Evolutionary conservation across 2,329 filamentous ascomycete species (phyloP), one percentile per base, ranked within the genome.

Genomic region (Penicillium brevicompactum): DNA sequence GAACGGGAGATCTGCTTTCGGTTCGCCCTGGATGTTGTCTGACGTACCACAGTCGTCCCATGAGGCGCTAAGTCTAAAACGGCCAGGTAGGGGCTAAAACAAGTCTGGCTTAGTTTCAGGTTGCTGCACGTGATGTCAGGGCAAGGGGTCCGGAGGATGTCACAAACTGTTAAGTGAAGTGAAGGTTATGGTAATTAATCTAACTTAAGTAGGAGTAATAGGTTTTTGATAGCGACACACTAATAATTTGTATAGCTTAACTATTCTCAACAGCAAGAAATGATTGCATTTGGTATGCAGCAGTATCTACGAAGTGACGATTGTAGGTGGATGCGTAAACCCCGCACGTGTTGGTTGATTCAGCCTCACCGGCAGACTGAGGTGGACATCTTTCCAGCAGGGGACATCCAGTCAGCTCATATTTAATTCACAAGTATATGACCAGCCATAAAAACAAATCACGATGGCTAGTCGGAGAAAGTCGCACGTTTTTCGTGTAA

Each of bases 401-500:
- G n/a, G n/a, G n/a, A n/a, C n/a, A n/a, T n/a, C n/a, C n/a, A n/a
- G n/a, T n/a, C n/a, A n/a, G n/a, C n/a, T n/a, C n/a, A n/a, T n/a
- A n/a, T n/a, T n/a, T n/a, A n/a, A n/a, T n/a, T n/a, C n/a, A n/a
- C n/a, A n/a, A n/a, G 13, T 5, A n/a, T 42, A 22, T 16, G 16
- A 42, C 9, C 27, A 21, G 34, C 40, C n/a, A 41, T 34, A 37
- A 22, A 22, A 24, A 43, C 14, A 51, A 44, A 46, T 43, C 24
- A 53, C 32, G 45, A 56, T 52, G 46, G 46, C 54, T 53, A 49
- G 46, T 14, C 41, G 7, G 46, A n/a, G n/a, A n/a, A 57, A 50
- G 50, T 57, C 34, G 50, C 50, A 46, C 46, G 47, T 57, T 18
- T 57, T 57, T 21, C 46, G 55, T 34, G 55, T 57, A 42, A 53